Conservation (phyloP, 441 rosid genomes). For the Syzygium syzygioides region DNA sequence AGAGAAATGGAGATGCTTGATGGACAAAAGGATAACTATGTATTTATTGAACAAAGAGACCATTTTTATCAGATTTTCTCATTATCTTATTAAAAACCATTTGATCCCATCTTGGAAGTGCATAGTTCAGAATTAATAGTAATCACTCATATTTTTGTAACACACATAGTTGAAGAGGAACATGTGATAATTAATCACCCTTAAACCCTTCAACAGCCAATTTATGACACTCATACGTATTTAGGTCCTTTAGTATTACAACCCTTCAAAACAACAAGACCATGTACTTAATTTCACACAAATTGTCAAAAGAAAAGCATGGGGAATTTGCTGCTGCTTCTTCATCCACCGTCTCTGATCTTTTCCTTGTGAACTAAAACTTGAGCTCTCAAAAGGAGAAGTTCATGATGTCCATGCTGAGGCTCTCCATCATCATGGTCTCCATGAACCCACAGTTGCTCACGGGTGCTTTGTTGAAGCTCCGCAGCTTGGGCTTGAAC, state of each 20-base stretch:
- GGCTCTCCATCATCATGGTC: slow-evolving; percentile 61
- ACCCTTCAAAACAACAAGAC: not conserved
- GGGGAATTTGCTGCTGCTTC: not conserved
- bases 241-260: not conserved
- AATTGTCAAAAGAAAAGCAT: not conserved
- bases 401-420: slow-evolving; percentile 61
- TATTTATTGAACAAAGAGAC: not conserved
- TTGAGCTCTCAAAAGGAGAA: slow-evolving; percentile 32
- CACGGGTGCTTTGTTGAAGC: slow-evolving; percentile 24
- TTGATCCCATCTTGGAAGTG: not conserved
- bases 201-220: not conserved
- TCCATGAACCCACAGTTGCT: slow-evolving; percentile 51
- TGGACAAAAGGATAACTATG: not conserved
- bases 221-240: not conserved
- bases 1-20: not conserved
- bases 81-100: not conserved
- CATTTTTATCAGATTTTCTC: not conserved
- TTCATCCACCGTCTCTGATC: not conserved
- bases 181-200: not conserved
- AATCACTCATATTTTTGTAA: not conserved
- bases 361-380: not conserved
- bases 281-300: not conserved
- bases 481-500: slow-evolving; percentile 2
- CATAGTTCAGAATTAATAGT: not conserved
- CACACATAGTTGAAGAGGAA: not conserved